Evolutionary conservation across 768 basidiomycete genomes (phyloP).

Genomic region (Astraeus odoratus): DNA sequence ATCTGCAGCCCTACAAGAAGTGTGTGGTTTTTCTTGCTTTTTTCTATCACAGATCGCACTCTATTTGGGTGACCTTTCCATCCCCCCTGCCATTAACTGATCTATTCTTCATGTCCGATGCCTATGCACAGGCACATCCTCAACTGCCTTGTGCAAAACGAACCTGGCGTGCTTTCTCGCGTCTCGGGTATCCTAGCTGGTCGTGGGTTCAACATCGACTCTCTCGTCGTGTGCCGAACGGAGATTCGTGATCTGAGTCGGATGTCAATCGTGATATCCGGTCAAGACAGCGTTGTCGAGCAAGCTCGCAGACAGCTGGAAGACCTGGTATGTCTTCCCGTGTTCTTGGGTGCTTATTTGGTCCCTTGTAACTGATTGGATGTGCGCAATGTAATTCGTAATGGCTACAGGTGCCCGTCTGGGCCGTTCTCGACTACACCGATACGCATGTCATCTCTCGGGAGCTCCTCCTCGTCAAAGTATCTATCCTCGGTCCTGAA

Average conservation of each 20-base stretch:
- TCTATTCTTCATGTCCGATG: no score
- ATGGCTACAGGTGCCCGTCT: slow-evolving; percentile 82
- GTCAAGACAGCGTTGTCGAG: slow-evolving; percentile 97
- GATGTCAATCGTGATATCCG: slow-evolving; percentile 96
- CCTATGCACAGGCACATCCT: slow-evolving; percentile 67
- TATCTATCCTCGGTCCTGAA: slow-evolving; percentile 96
- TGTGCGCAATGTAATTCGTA: not conserved
- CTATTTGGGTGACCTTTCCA: not conserved
- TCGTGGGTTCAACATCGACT: slow-evolving; percentile 97
- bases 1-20: slow-evolving; percentile 90
- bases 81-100: not conserved
- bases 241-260: slow-evolving; percentile 95
- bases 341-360: not conserved
- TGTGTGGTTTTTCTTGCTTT: no score
- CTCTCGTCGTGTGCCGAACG: slow-evolving; percentile 94
- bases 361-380: not conserved
- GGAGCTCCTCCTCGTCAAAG: slow-evolving; percentile 91
- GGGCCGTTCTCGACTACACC: slow-evolving; percentile 98
- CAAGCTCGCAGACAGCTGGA: slow-evolving; percentile 95
- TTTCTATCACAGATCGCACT: not conserved
- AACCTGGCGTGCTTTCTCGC: slow-evolving; percentile 97
- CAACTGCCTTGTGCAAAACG: slow-evolving; percentile 98
- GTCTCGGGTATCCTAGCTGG: slow-evolving; percentile 97
- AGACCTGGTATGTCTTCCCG: slow-evolving; percentile 66
- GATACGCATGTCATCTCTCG: slow-evolving; percentile 86